Evolutionary conservation across 768 basidiomycete genomes (phyloP).

Genomic region (Trametes sanguinea): DNA sequence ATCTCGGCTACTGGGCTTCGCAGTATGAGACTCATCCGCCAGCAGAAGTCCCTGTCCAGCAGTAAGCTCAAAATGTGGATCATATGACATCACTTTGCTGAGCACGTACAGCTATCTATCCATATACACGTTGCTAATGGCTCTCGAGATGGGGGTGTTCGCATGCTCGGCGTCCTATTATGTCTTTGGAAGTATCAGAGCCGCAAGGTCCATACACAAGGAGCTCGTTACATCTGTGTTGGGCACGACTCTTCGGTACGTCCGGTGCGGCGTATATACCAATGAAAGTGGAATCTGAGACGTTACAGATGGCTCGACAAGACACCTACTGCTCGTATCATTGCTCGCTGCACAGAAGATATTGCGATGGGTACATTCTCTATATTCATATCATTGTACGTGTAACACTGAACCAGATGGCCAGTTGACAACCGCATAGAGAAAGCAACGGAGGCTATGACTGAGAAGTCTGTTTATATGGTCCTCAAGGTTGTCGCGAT

Average conservation of each 20-base stretch:
- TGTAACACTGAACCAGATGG: background rate
- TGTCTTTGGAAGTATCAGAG: constrained; percentile 49
- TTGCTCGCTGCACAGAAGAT: constrained; percentile 24
- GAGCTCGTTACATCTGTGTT: constrained; percentile 54
- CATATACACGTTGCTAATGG: constrained; percentile 42
- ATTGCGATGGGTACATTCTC: constrained; percentile 18
- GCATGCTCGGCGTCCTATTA: constrained; percentile 34
- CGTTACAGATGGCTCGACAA: constrained; percentile 44
- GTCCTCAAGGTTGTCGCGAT: constrained; percentile 41
- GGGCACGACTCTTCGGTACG: constrained; percentile 42
- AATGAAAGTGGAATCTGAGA: constrained; percentile 47
- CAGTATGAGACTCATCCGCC: constrained; percentile 24
- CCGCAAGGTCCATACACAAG: constrained; percentile 55
- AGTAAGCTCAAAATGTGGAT: constrained; percentile 16
- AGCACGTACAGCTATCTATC: constrained; percentile 46
- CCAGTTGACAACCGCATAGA: constrained; percentile 38
- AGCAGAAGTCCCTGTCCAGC: constrained; percentile 15
- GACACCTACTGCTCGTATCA: constrained; percentile 53
- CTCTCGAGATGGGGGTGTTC: constrained; percentile 11
- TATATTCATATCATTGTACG: background rate
- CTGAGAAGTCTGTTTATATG: constrained; percentile 38
- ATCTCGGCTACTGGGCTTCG: constrained; percentile 38
- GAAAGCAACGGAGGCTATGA: constrained; percentile 33
- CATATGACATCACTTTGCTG: background rate
- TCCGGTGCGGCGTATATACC: constrained; percentile 37